Percentiles rank a stretch among this genome's conserved stretches.
These are phyloP conservation scores for Actinomucor elegans DNA, from an alignment of 371 early-diverging fungal genomes.

Conservation along the genomic window DNA sequence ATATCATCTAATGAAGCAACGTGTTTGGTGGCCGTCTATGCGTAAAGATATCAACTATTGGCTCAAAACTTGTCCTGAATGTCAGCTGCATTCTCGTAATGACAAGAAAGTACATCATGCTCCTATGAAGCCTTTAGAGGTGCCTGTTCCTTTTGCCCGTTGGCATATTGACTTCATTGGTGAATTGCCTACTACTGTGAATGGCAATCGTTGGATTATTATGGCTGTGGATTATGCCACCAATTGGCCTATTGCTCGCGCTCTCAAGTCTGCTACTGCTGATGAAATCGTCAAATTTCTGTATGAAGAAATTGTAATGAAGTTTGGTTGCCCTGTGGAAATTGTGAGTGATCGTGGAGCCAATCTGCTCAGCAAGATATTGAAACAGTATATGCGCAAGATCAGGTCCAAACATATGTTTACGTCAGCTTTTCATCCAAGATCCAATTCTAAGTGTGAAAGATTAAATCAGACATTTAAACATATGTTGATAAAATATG, in stretches of 20 bases:
- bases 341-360: background rate
- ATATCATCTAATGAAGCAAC: background rate
- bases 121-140: slow-evolving; percentile 10
- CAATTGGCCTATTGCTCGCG: slow-evolving; percentile 36
- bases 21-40: slow-evolving; percentile 1
- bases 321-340: background rate
- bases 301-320: background rate
- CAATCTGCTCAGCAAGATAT: background rate
- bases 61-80: background rate
- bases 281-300: slow-evolving; percentile 17
- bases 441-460: slow-evolving; percentile 19
- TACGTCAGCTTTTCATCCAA: slow-evolving; percentile 20
- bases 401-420: slow-evolving; percentile 6
- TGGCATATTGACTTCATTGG: slow-evolving; percentile 33
- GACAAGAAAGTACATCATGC: background rate
- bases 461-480: slow-evolving; percentile 9
- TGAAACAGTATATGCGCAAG: background rate
- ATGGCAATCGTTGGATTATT: slow-evolving; percentile 20
- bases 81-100: background rate
- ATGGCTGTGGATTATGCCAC: slow-evolving; percentile 40
- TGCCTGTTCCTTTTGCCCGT: slow-evolving; percentile 5
- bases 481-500: slow-evolving; percentile 11
- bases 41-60: slow-evolving; percentile 1
- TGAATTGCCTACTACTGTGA: slow-evolving; percentile 14
- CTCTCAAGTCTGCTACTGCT: slow-evolving; percentile 11